phyloP scores from a whole-genome alignment of 2,329 filamentous ascomycete genomes.

The Talaromyces sp. region DNA sequence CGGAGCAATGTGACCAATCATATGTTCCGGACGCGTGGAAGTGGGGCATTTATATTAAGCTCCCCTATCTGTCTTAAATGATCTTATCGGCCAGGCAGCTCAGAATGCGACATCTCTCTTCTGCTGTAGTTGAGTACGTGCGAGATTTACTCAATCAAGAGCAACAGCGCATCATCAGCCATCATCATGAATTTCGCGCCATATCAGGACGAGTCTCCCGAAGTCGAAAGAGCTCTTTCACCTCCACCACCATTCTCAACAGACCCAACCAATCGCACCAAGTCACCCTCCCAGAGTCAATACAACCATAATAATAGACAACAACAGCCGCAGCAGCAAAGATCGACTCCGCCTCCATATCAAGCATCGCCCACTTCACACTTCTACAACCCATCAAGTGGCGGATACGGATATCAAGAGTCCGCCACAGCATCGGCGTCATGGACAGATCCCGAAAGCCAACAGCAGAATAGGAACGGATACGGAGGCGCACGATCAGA shows the following conservation, averaged over 20 bases:
- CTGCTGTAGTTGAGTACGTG: background rate
- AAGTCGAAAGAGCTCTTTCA: conserved; percentile 75
- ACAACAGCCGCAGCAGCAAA: background rate
- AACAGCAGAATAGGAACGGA: conserved; percentile 28
- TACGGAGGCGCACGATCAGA: conserved; percentile 57
- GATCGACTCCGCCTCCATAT: conserved; percentile 10
- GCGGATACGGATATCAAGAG: conserved; percentile 15
- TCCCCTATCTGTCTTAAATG: background rate
- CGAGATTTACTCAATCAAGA: too few species aligned
- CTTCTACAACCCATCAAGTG: conserved; percentile 2
- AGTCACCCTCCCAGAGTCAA: conserved; percentile 44
- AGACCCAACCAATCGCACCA: conserved; percentile 38
- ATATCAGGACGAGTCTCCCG: conserved; percentile 89
- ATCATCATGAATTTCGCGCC: conserved; percentile 83
- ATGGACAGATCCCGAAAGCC: conserved; percentile 17
- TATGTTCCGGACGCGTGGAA: background rate
- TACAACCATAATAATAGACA: conserved; percentile 4
- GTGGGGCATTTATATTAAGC: background rate
- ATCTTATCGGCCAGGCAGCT: background rate
- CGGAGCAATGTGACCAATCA: background rate
- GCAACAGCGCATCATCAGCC: background rate
- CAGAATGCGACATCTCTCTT: background rate
- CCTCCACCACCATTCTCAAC: conserved; percentile 54
- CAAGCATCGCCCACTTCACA: background rate
- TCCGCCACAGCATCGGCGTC: background rate